Base-by-base conservation (phyloP, 805 yeast species). In the Lachancea nothofagi region DNA sequence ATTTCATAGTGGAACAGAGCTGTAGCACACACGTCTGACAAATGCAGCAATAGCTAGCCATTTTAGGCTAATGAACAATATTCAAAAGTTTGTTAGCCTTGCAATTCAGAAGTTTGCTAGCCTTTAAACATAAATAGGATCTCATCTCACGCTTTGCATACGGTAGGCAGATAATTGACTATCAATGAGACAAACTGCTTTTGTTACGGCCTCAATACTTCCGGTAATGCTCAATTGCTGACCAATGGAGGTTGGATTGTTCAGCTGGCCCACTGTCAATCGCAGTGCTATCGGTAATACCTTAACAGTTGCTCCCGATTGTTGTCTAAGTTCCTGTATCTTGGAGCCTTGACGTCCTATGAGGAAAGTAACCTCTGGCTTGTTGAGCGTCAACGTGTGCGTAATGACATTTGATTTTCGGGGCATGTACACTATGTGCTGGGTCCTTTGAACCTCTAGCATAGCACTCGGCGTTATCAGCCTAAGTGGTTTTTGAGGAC, bases 291-390 rank as follows among this genome's bases (percentile, higher is more conserved):
- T 39, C 0, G 71, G 70, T 9, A 67, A 46, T 4, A 72, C 62
- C 37, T 67, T 66, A 27, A 74, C 61, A 7, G 45, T 52, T 4
- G 75, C 72, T 0, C 54, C 45, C 1, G 71, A 59, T 18, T 38
- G 35, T 4, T 51, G 49, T 23, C 76, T 44, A 7, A 72, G 52
- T 4, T 37, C 36, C 27, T 57, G 61, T 10, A 74, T 70, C 29
- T 62, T 55, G 14, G 45, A 26, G 1, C 78, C 78, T n/a, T 53
- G 51, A 18, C 50, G 58, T 0, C 78, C 78, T 36, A 73, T 72
- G 5, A 72, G 44, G 34, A 55, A 63, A 1, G 70, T 58, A 2
- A 70, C 63, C 39, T 71, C 71, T 19, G 47, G 48, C 23, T 60
- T 57, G 7, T 55, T 54, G 10, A 61, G 41, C 25, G 48, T 22